A percentile compares a stretch with the other conserved stretches of the same genome.
phyloP scores from a whole-genome alignment of 345 rosid genomes.

The Salix dunnii region DNA sequence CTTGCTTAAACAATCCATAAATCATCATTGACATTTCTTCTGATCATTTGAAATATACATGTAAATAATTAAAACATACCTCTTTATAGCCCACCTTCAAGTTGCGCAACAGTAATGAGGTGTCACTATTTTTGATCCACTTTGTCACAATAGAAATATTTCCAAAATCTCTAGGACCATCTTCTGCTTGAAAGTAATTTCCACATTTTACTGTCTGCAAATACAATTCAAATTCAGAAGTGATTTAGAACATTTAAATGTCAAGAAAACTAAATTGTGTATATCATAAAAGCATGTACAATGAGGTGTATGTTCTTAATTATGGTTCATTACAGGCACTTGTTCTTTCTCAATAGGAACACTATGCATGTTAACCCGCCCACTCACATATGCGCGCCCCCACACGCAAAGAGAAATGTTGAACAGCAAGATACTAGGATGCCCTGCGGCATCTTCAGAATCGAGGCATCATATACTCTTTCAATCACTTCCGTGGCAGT shows the following conservation, averaged over 20 bases:
- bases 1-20: not conserved
- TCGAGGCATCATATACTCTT: not conserved
- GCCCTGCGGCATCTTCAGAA: not conserved
- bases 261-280: not conserved
- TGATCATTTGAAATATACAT: not conserved
- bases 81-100: conserved; percentile 70
- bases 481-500: not conserved
- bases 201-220: conserved; percentile 71
- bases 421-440: not conserved
- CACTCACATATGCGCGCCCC: not conserved
- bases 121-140: conserved; percentile 50
- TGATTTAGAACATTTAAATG: not conserved
- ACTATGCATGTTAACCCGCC: not conserved
- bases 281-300: too few species aligned
- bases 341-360: not conserved
- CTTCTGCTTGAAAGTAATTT: conserved; percentile 75
- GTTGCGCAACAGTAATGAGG: conserved; percentile 64
- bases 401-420: not conserved
- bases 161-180: conserved; percentile 78
- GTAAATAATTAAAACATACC: conserved; percentile 35
- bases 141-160: conserved; percentile 53
- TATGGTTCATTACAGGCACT: not conserved
- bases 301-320: not conserved
- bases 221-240: conserved; percentile 13
- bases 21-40: not conserved